A percentile compares a stretch with the other conserved stretches of the same genome.
Evolutionary conservation across 2,329 filamentous ascomycete genomes (phyloP).

Genomic region (Diaporthe ilicicola): DNA sequence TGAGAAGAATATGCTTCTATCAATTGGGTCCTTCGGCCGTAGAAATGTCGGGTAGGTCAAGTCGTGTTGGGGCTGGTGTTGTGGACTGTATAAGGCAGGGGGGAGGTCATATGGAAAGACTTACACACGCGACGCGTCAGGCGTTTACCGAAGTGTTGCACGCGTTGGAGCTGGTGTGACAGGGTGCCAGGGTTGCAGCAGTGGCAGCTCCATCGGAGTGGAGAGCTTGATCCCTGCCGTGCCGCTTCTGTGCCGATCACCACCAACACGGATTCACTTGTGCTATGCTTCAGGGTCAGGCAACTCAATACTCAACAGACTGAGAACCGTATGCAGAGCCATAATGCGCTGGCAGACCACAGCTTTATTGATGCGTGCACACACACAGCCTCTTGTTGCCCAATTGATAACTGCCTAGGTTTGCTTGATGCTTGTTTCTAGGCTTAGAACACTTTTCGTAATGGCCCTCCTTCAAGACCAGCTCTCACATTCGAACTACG

Average conservation of each 20-base stretch:
- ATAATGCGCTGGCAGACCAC: background rate
- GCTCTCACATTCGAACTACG: background rate
- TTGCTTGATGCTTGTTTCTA: too few relatives aligned
- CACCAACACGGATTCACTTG: background rate
- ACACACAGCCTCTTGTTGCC: too few relatives aligned
- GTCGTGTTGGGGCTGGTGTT: background rate
- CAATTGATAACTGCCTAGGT: too few relatives aligned
- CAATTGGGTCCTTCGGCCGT: background rate
- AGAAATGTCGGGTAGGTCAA: background rate
- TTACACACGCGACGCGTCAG: conserved; percentile 24
- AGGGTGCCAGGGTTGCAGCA: background rate
- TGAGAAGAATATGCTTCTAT: conserved; percentile 8
- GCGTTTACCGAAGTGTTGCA: conserved; percentile 4
- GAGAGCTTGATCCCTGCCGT: background rate
- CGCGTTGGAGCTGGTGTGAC: background rate
- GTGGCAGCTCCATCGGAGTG: conserved; percentile 2
- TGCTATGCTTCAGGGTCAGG: background rate
- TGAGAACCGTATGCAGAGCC: too few relatives aligned
- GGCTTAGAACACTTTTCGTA: background rate
- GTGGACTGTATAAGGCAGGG: background rate
- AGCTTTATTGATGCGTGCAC: too few relatives aligned
- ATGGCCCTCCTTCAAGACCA: background rate
- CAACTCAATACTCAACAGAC: too few relatives aligned
- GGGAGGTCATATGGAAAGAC: conserved; percentile 7
- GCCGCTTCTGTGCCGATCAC: background rate